Base-by-base conservation (phyloP, 2,329 filamentous ascomycete species). In the Daldinia sp. region DNA sequence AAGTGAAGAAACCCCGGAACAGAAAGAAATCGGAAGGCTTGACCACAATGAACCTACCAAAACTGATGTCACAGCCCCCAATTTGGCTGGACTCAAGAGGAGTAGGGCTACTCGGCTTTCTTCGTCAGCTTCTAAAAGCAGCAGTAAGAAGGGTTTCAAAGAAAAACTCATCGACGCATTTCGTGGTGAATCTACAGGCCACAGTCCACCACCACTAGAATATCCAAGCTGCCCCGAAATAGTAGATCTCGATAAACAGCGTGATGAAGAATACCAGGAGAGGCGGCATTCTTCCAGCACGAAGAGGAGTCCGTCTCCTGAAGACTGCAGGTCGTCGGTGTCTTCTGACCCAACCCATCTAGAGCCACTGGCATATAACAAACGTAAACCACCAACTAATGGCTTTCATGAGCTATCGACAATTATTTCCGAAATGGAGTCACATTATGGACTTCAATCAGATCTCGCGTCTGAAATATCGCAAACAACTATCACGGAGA, bases 141-240 rank as follows among this genome's bases (percentile, higher is more conserved):
- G 71, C 1, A 71, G 71, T 10, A 87, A 83, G 70, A 80, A 79
- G 32, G 83, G 83, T 0, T 79, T 89, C 55, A 81, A 87, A 19
- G 87, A 87, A 37, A 81, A 82, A 45, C 75, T 90, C 7, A 85
- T 84, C 55, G 86, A 87, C 63, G 87, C 86, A 3, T 89, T 90
- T 69, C 82, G 82, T 35, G 87, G 87, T 27, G 86, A 89, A 71
- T 89, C 87, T 1, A 80, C 75, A 2, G 79, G 79, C 8, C 78
- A 82, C 60, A 76, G 77, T 17, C 76, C 81, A 4, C 78, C 79
- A 11, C 79, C 81, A 1, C 78, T 78, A 61, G 77, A 79, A 23
- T 85, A 85, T 61, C 79, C 82, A 34, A 83, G 80, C 52, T 80
- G 77, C 27, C 79, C 83, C 60, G 78, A 82, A 71, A 68, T 71